Conservation (phyloP, 2,329 filamentous ascomycete species). For the Fusarium floridanum region DNA sequence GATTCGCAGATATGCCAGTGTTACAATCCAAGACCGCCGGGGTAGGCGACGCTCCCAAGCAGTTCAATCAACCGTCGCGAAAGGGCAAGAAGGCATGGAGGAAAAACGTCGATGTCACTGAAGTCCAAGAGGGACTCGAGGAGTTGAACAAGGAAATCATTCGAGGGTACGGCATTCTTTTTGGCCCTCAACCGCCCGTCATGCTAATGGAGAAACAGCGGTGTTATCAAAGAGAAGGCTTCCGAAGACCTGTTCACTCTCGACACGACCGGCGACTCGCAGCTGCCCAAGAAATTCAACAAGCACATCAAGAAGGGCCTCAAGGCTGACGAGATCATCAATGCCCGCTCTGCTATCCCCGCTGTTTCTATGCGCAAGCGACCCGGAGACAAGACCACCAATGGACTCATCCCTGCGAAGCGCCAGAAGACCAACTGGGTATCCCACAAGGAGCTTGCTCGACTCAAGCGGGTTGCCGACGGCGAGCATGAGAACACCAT, state of each 20-base stretch:
- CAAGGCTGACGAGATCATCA: conserved; percentile 92
- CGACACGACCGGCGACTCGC: conserved; percentile 79
- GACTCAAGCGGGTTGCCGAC: conserved; percentile 83
- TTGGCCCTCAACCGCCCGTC: background rate
- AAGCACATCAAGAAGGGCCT: conserved; percentile 81
- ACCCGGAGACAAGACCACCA: conserved; percentile 74
- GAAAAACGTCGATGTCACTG: conserved; percentile 95
- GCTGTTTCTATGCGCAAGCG: conserved; percentile 86
- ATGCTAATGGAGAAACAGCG: conserved; percentile 64
- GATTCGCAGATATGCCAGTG: conserved; percentile 64
- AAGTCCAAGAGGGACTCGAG: conserved; percentile 86
- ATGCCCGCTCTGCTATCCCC: conserved; percentile 83
- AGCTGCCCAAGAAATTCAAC: conserved; percentile 73
- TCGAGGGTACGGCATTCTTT: conserved; percentile 73
- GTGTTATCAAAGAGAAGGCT: conserved; percentile 84
- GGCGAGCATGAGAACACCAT: conserved; percentile 71
- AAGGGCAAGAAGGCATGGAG: conserved; percentile 99
- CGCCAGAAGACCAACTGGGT: conserved; percentile 83
- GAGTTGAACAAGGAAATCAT: conserved; percentile 91
- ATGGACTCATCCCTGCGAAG: conserved; percentile 82
- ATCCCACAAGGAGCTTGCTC: conserved; percentile 84
- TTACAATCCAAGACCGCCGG: conserved; percentile 60
- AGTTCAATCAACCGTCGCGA: conserved; percentile 88
- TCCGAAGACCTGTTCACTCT: conserved; percentile 88
- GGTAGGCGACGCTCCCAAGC: conserved; percentile 75